These are phyloP conservation scores for Mediolabrus comicus DNA, from an alignment of 108 stramenopile species.

Conservation along the genomic window DNA sequence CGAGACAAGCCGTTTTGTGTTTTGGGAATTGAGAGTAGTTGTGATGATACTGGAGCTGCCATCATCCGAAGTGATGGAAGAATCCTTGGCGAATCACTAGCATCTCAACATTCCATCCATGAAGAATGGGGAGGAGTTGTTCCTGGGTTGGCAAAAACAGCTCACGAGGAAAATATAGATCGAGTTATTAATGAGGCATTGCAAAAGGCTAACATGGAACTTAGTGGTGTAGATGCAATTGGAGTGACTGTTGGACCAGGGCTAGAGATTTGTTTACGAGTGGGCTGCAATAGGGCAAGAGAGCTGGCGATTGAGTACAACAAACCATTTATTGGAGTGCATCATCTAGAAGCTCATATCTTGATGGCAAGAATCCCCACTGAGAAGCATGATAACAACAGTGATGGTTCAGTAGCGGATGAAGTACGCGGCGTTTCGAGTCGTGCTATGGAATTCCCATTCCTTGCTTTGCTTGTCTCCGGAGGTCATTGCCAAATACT, in stretches of 20 bases:
- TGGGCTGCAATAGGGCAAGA: slow-evolving; percentile 86
- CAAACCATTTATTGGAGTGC: slow-evolving; percentile 94
- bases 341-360: slow-evolving; percentile 97
- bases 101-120: slow-evolving; percentile 91
- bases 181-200: slow-evolving; percentile 80
- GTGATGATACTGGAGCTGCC: slow-evolving; percentile 94
- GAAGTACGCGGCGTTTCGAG: slow-evolving; percentile 6
- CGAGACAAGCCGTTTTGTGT: slow-evolving; percentile 65
- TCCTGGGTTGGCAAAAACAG: slow-evolving; percentile 85
- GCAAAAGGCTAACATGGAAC: slow-evolving; percentile 59
- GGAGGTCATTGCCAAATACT: slow-evolving; percentile 96
- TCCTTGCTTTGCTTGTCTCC: slow-evolving; percentile 93
- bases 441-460: slow-evolving; percentile 85
- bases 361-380: slow-evolving; percentile 85
- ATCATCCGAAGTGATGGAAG: slow-evolving; percentile 91
- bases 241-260: slow-evolving; percentile 99
- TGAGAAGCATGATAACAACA: slow-evolving; percentile 25
- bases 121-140: slow-evolving; percentile 96
- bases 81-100: slow-evolving; percentile 91
- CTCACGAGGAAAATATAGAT: slow-evolving; percentile 89
- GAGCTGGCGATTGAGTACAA: slow-evolving; percentile 70
- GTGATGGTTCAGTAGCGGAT: slow-evolving; percentile 4
- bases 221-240: slow-evolving; percentile 90
- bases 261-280: slow-evolving; percentile 95
- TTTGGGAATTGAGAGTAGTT: slow-evolving; percentile 97